phyloP scores from a whole-genome alignment of 768 basidiomycete species.

The Lentinula detonsa region DNA sequence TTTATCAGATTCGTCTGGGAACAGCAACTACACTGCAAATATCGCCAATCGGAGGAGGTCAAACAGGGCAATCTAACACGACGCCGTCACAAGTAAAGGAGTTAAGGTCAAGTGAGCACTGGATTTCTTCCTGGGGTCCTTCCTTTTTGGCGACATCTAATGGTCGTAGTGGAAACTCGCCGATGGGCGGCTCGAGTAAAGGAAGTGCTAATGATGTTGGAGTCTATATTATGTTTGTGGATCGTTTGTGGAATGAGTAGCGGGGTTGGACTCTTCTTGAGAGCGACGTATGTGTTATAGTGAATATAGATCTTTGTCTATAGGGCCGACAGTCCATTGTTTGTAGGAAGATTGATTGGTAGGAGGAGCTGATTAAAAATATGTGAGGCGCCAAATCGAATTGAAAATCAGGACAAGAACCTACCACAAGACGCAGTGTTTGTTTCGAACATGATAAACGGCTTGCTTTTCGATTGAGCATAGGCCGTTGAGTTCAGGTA shows the following conservation, averaged over 20 bases:
- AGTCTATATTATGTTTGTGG: not conserved
- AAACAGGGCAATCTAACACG: constrained; percentile 27
- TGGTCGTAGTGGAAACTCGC: constrained; percentile 25
- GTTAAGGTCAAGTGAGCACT: constrained; percentile 52
- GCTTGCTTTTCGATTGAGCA: too few species aligned
- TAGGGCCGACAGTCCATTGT: too few species aligned
- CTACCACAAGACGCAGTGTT: too few species aligned
- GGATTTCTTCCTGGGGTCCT: not conserved
- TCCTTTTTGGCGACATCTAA: constrained; percentile 57
- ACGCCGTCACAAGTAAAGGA: constrained; percentile 26
- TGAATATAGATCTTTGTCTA: not conserved
- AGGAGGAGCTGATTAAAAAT: too few species aligned
- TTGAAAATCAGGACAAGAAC: too few species aligned
- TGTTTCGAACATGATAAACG: too few species aligned
- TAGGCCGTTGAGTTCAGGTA: too few species aligned
- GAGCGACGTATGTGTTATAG: not conserved
- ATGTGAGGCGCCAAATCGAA: too few species aligned
- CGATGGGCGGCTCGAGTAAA: constrained; percentile 19
- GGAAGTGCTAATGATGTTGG: not conserved
- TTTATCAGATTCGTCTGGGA: constrained; percentile 53
- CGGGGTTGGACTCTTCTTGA: not conserved
- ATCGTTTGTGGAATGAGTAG: not conserved
- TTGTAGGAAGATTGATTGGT: too few species aligned
- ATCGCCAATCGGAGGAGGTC: constrained; percentile 41
- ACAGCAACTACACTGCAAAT: constrained; percentile 44